Conservation (phyloP, 352 stramenopile genomes). For the Phytopythium kandeliae region DNA sequence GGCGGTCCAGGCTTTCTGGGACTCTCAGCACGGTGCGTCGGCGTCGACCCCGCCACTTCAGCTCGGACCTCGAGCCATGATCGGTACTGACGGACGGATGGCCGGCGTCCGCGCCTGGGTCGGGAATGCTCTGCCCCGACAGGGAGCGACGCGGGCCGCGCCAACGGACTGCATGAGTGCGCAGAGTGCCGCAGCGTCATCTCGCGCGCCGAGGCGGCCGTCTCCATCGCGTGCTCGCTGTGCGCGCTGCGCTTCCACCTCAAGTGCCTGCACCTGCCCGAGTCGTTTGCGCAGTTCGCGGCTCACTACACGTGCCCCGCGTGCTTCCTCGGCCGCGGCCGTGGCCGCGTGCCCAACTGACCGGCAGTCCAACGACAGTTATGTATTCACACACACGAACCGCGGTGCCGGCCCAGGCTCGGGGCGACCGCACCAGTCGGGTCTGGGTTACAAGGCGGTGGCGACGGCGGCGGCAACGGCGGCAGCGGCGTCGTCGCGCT, state of each 20-base stretch:
- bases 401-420: too few species aligned
- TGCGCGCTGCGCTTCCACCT: constrained; percentile 50
- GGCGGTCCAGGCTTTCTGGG: constrained; percentile 24
- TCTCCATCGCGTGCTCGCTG: constrained; percentile 40
- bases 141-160: constrained; percentile 1
- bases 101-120: too few species aligned
- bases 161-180: constrained; percentile 12
- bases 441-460: too few species aligned
- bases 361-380: background rate
- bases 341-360: constrained; percentile 8
- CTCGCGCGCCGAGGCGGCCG: constrained; percentile 17
- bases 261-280: constrained; percentile 41
- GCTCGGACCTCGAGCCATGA: too few species aligned
- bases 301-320: constrained; percentile 52
- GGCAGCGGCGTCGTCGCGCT: constrained; percentile 6
- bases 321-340: constrained; percentile 50
- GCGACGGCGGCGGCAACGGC: too few species aligned
- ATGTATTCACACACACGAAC: background rate
- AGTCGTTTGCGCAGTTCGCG: constrained; percentile 54
- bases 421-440: too few species aligned
- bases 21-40: constrained; percentile 23
- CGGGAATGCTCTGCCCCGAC: too few species aligned
- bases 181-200: constrained; percentile 35
- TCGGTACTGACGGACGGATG: too few species aligned
- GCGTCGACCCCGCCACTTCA: too few species aligned